A percentile compares a stretch with the other conserved stretches of the same genome.
phyloP scores from a whole-genome alignment of 2,329 filamentous ascomycete genomes.

The Cercospora berteroae region DNA sequence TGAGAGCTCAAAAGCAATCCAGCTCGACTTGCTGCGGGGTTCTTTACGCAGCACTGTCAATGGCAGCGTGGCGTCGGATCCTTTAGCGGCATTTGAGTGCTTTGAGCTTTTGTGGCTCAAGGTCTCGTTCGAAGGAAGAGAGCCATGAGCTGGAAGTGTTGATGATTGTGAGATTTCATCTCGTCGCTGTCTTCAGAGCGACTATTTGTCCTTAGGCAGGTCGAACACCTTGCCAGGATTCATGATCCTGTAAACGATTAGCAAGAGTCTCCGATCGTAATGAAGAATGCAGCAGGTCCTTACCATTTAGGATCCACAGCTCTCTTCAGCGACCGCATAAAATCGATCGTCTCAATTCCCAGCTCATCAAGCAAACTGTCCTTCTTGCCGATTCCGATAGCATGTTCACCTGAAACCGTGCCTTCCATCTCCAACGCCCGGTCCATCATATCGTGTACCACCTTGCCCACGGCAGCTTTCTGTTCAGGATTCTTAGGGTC shows the following conservation, averaged over 20 bases:
- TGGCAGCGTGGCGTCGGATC: background rate
- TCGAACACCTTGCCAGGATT: slow-evolving; percentile 28
- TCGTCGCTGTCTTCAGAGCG: background rate
- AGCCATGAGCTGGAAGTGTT: background rate
- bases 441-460: slow-evolving; percentile 82
- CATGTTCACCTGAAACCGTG: slow-evolving; percentile 47
- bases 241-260: slow-evolving; percentile 15
- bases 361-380: slow-evolving; percentile 24
- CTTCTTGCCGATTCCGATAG: slow-evolving; percentile 28
- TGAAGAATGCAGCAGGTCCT: background rate
- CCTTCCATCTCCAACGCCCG: slow-evolving; percentile 93
- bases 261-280: background rate
- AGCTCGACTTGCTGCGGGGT: background rate
- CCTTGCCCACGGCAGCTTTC: slow-evolving; percentile 72
- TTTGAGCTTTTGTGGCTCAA: background rate
- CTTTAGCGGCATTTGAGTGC: background rate
- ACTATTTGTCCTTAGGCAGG: background rate
- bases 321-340: slow-evolving; percentile 25
- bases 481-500: slow-evolving; percentile 68
- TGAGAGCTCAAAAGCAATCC: no score
- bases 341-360: slow-evolving; percentile 21
- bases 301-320: slow-evolving; percentile 23
- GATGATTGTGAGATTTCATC: background rate
- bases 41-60: background rate
- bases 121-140: no score